Evolutionary conservation across 1,284 basidiomycete genomes (phyloP), one percentile per base, ranked within the genome.

Genomic region (Sporisorium reilianum): DNA sequence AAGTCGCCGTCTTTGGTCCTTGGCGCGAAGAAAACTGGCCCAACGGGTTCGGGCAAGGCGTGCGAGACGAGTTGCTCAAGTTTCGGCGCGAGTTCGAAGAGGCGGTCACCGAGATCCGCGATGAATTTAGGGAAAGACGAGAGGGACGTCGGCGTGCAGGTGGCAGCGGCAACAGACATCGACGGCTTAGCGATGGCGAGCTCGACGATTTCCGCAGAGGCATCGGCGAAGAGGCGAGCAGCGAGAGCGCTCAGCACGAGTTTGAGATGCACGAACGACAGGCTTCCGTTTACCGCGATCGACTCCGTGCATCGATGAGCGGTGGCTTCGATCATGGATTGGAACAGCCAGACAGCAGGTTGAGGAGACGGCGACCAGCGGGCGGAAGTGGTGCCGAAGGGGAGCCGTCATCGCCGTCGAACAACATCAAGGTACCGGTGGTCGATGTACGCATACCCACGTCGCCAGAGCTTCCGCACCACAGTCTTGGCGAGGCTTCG

Each of bases 11-110:
- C 50, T 78, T 80, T 58, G 54, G 59, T 25, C 79, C 79, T 8
- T 79, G 77, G 78, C 56, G 78, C 1, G 70, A 78, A n/a, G 65
- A 76, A 30, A 72, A 78, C 34, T 78, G 75, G 66, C 78, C 78
- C 3, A 42, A 79, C 16, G 78, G 75, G 40, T 57, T 79, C 34
- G 71, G 59, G 16, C 26, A 77, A 16, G 76, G 76, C 45, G 54
- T 78, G 10, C 57, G 64, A 12, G 42, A 12, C 59, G 75, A 79
- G 42, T 72, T 68, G 3, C 46, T 64, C 46, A 72, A 62, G 36
- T 26, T 77, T 8, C 66, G 66, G 3, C 55, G 60, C 6, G 74
- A 80, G 30, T 44, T 80, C 12, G 56, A 68, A 30, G 50, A 70
- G 32, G 70, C 64, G 9, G 67, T 75, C 40, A 52, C 51, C 48